Conservation (phyloP, 352 stramenopile species). For the Phytophthora vignae region DNA sequence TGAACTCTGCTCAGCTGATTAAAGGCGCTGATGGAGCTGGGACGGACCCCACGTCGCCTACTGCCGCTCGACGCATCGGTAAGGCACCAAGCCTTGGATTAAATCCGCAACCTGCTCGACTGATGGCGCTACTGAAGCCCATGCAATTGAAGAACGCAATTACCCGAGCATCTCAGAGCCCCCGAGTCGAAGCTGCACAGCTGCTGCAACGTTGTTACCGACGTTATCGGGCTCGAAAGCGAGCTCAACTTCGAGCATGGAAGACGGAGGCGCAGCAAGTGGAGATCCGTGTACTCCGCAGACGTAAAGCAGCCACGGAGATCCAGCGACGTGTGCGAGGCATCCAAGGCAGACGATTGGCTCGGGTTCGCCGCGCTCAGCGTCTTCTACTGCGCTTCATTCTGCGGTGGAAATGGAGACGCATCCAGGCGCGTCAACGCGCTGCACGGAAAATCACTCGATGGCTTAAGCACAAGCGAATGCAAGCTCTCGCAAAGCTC, state of each 20-base stretch:
- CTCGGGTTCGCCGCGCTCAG: conserved; percentile 35
- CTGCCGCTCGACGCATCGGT: background rate
- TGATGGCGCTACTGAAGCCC: conserved; percentile 18
- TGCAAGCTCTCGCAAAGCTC: conserved; percentile 39
- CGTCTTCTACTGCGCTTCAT: conserved; percentile 38
- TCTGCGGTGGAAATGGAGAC: conserved; percentile 48
- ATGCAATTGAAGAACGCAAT: conserved; percentile 16
- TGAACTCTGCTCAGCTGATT: background rate
- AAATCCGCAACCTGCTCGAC: conserved; percentile 16
- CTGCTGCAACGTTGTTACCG: conserved; percentile 47
- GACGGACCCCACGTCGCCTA: conserved; percentile 2
- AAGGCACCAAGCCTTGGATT: background rate
- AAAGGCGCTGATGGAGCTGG: background rate
- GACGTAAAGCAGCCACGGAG: conserved; percentile 37
- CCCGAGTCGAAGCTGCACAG: conserved; percentile 4
- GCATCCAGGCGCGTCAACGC: conserved; percentile 17
- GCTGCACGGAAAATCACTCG: conserved; percentile 42
- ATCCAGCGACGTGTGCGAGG: conserved; percentile 53
- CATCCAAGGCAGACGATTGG: conserved; percentile 27
- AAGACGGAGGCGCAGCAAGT: conserved; percentile 35
- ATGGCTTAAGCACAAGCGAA: conserved; percentile 51
- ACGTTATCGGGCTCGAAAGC: conserved; percentile 21
- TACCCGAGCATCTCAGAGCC: conserved; percentile 5
- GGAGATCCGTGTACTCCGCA: conserved; percentile 36
- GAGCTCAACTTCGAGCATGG: conserved; percentile 30